These are phyloP conservation scores for Sugiyamaella marilandica DNA, from an alignment of 805 yeast species.

Conservation along the genomic window DNA sequence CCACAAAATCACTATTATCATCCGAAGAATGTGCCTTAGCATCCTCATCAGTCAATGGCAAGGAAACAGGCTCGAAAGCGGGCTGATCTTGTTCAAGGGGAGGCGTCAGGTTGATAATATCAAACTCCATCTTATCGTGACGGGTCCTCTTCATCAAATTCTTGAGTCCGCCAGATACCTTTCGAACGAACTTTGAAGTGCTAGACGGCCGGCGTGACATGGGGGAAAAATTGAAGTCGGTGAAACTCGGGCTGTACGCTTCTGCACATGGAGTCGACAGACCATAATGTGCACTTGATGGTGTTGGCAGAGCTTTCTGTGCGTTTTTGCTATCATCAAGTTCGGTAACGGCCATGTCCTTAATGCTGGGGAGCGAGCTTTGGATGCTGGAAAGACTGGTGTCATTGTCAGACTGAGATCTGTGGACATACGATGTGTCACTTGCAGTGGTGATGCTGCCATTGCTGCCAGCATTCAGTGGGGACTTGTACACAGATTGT, in stretches of 20 bases:
- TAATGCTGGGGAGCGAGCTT: not conserved
- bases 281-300: constrained; percentile 1
- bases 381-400: not conserved
- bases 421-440: not conserved
- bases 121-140: constrained; percentile 8
- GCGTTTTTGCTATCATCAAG: not conserved
- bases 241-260: not conserved
- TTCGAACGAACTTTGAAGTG: constrained; percentile 8
- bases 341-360: not conserved
- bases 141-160: constrained; percentile 5
- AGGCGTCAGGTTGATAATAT: constrained; percentile 10
- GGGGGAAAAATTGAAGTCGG: not conserved
- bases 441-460: not conserved
- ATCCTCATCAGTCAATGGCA: not conserved
- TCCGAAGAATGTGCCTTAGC: not conserved
- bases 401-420: constrained; percentile 6
- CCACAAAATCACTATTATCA: constrained; percentile 2
- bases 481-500: not conserved
- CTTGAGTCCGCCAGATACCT: constrained; percentile 16
- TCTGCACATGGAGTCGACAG: not conserved
- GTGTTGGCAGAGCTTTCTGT: not conserved
- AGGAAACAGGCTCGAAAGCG: not conserved
- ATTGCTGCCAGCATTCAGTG: not conserved
- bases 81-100: constrained; percentile 4
- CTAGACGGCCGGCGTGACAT: not conserved